A percentile compares a stretch with the other conserved stretches of the same genome.
Conservation (phyloP, 352 stramenopile genomes). For the Phytopythium boreale region DNA sequence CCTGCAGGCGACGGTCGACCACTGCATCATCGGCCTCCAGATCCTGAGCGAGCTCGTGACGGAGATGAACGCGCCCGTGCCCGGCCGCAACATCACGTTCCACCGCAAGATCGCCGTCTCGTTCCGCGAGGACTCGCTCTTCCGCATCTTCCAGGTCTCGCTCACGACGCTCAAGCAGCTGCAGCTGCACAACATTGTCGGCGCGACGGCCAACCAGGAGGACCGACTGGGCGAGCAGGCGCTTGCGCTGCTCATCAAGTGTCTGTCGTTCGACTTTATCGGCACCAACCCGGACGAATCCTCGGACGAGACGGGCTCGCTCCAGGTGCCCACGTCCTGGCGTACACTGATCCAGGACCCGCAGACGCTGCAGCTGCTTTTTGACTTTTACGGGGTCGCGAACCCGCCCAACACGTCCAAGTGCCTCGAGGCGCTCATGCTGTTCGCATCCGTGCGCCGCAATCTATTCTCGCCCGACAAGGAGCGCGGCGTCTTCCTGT, state of each 20-base stretch:
- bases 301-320: conserved; percentile 95
- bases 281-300: conserved; percentile 98
- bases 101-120: conserved; percentile 97
- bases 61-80: conserved; percentile 96
- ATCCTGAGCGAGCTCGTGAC: conserved; percentile 98
- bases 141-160: conserved; percentile 95
- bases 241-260: conserved; percentile 92
- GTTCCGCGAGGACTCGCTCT: conserved; percentile 96
- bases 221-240: conserved; percentile 92
- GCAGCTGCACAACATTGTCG: conserved; percentile 87
- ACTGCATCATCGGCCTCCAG: conserved; percentile 97
- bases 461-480: conserved; percentile 98
- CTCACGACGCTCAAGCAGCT: conserved; percentile 96
- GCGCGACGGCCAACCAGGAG: conserved; percentile 85
- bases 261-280: conserved; percentile 99
- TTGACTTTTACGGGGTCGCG: conserved; percentile 96
- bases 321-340: conserved; percentile 98
- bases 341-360: conserved; percentile 92
- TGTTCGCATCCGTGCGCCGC: conserved; percentile 93
- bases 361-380: conserved; percentile 93
- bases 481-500: conserved; percentile 92
- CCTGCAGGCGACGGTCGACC: conserved; percentile 94
- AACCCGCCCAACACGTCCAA: conserved; percentile 92
- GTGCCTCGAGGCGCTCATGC: conserved; percentile 95
- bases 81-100: conserved; percentile 94